These are phyloP conservation scores for Fistulinella prunicolor DNA, from an alignment of 768 basidiomycete genomes.

Conservation along the genomic window DNA sequence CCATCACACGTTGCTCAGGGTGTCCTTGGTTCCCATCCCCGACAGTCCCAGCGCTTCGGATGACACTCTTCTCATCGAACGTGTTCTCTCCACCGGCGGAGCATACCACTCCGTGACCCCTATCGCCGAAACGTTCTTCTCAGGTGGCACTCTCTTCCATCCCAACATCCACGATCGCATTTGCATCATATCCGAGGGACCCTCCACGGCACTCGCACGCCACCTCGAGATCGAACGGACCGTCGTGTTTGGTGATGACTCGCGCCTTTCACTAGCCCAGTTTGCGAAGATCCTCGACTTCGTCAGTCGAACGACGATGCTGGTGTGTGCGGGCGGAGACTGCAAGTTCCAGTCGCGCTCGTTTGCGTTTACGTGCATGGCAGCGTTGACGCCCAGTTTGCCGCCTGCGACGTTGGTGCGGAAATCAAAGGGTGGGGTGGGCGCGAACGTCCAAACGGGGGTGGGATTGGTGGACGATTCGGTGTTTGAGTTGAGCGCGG, in stretches of 20 bases:
- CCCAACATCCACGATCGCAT: constrained; percentile 13
- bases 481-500: constrained; percentile 9
- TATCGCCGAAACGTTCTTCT: neutral
- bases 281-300: constrained; percentile 7
- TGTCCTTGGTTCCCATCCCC: neutral
- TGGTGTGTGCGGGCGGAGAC: constrained; percentile 7
- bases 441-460: neutral
- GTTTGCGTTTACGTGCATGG: constrained; percentile 13
- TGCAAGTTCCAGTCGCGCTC: constrained; percentile 14
- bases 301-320: constrained; percentile 1
- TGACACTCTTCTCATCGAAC: constrained; percentile 12
- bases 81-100: constrained; percentile 12
- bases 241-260: neutral
- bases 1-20: constrained; percentile 9
- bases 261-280: neutral
- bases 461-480: constrained; percentile 1
- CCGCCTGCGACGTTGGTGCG: constrained; percentile 1
- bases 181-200: neutral
- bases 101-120: constrained; percentile 4
- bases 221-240: constrained; percentile 11
- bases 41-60: neutral
- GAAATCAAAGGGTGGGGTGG: neutral
- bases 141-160: constrained; percentile 1
- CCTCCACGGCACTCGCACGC: neutral
- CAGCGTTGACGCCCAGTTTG: constrained; percentile 1